Evolutionary conservation across 1,284 basidiomycete species (phyloP), one percentile per base, ranked within the genome.

Genomic region (Moesziomyces globuligerus): DNA sequence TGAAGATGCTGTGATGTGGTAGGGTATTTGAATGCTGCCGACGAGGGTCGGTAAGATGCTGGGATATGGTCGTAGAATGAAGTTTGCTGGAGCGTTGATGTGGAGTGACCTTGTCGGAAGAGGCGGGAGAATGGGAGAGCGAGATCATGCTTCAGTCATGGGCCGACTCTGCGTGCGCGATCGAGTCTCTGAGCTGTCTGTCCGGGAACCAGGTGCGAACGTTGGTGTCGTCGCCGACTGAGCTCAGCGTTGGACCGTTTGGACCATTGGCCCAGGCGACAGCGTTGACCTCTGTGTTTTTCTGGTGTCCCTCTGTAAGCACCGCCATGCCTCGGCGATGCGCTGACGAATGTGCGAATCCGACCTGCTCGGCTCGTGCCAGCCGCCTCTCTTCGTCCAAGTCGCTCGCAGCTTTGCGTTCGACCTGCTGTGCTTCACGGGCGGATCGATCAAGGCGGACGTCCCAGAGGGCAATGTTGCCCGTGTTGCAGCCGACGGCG

Each of bases 191-290:
- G 3, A 48, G 17, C 7, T 13, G 29, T 1, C 83, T 49, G 89
- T 86, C 48, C 90, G 82, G 79, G 44, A 55, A 56, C 79, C 79
- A 81, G 7, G 60, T 61, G 17, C 77, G 68, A 9, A 79, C 52
- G n/a, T 56, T 69, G n/a, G 58, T 61, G 45, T 81, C 79, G 47
- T 81, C 79, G 10, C 78, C 71, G 0, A 67, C 68, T 9, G 74
- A 74, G 28, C 65, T 72, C 37, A 81, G 44, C 17, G 64, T 75
- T n/a, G 76, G 72, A 7, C 79, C 79, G 24, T 71, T 51, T 4
- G 76, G 69, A 9, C 76, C 77, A 21, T 68, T 65, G 2, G 67
- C 66, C 79, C 79, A 81, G 1, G 73, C 48, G 11, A 81, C 69
- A 11, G 65, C 67, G 39, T 79, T 81, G 28, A 81, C 67, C 64